Evolutionary conservation across 768 basidiomycete genomes (phyloP).

Genomic region (Naganishia antarctica): DNA sequence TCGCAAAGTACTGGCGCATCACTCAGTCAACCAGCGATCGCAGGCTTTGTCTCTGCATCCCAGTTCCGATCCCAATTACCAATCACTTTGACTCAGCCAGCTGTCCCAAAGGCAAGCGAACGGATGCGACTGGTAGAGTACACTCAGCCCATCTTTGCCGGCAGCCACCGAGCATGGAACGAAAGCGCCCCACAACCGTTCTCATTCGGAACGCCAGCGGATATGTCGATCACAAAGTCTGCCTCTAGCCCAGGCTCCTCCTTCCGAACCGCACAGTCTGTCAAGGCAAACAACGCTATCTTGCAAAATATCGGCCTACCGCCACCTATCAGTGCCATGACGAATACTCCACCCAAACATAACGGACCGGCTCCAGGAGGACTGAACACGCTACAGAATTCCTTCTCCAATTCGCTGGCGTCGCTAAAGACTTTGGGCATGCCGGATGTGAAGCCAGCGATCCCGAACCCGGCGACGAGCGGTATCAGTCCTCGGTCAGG

Average conservation of each 20-base stretch:
- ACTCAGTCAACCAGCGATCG: background rate
- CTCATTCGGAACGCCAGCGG: constrained; percentile 14
- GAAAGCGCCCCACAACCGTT: constrained; percentile 21
- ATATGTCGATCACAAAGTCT: constrained; percentile 21
- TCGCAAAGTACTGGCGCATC: background rate
- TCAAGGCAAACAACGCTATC: constrained; percentile 31
- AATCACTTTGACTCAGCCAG: background rate
- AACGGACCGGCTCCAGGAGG: constrained; percentile 19
- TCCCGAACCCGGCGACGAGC: background rate
- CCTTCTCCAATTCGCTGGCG: constrained; percentile 33
- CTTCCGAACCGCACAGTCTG: constrained; percentile 31
- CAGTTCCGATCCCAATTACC: background rate
- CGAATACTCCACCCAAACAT: constrained; percentile 1
- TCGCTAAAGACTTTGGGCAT: constrained; percentile 42
- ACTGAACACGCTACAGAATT: constrained; percentile 37
- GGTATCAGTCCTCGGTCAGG: background rate
- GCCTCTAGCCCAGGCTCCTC: background rate
- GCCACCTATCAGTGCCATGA: constrained; percentile 20
- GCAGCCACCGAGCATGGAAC: background rate
- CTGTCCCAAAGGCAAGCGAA: constrained; percentile 7
- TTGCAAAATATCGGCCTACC: constrained; percentile 45
- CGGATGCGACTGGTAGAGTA: background rate
- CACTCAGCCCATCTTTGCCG: constrained; percentile 15
- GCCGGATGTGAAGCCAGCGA: constrained; percentile 6
- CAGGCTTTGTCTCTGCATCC: constrained; percentile 30